Evolutionary conservation across 768 basidiomycete genomes (phyloP).

Genomic region (Termitomyces sp.): DNA sequence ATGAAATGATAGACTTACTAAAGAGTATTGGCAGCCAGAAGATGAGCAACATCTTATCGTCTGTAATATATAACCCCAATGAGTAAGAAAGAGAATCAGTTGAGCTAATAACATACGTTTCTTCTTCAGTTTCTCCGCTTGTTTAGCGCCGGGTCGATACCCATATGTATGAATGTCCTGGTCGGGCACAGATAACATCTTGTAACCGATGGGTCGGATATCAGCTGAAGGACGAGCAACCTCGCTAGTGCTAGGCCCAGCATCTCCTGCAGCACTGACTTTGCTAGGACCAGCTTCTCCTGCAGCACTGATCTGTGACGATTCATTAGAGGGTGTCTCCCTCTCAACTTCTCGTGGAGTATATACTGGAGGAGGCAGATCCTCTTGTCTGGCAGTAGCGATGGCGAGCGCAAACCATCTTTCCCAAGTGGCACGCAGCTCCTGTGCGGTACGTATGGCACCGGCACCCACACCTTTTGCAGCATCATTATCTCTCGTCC

Average conservation of each 20-base stretch:
- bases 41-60: conserved; percentile 79
- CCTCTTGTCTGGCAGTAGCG: conserved; percentile 47
- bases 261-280: conserved; percentile 11
- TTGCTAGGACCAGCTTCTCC: conserved; percentile 9
- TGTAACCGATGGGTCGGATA: conserved; percentile 42
- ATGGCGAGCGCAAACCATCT: conserved; percentile 64
- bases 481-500: conserved; percentile 25
- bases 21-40: conserved; percentile 88
- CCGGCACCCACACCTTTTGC: conserved; percentile 37
- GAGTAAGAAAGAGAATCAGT: conserved; percentile 1
- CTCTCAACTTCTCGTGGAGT: conserved; percentile 52
- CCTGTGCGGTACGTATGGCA: conserved; percentile 52
- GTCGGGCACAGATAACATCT: conserved; percentile 49
- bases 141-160: conserved; percentile 53
- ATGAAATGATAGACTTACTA: conserved; percentile 43
- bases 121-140: conserved; percentile 49
- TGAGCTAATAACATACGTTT: conserved; percentile 53
- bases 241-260: conserved; percentile 5
- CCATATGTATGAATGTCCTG: conserved; percentile 68
- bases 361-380: conserved; percentile 70
- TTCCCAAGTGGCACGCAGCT: conserved; percentile 72
- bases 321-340: conserved; percentile 6
- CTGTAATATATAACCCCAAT: conserved; percentile 33
- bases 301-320: conserved; percentile 5
- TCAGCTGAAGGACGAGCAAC: conserved; percentile 25